Percentiles rank a stretch among this genome's conserved stretches.
Evolutionary conservation across 2,329 filamentous ascomycete species (phyloP).

Genomic region (Colletotrichum higginsianum): DNA sequence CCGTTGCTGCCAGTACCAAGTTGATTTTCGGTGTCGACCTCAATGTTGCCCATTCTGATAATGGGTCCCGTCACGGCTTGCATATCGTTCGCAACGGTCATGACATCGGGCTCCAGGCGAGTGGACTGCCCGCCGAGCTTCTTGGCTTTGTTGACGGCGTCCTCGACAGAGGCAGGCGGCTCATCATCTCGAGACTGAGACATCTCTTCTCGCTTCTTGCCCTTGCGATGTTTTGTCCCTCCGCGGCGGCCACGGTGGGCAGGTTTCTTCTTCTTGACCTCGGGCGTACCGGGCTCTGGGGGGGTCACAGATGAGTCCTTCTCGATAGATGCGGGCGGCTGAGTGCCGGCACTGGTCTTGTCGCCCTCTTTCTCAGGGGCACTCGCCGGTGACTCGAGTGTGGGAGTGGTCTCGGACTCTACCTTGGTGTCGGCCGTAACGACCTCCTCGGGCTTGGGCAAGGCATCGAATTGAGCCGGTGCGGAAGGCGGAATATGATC

Average conservation of each 20-base stretch:
- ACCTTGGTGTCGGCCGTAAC: constrained; percentile 5
- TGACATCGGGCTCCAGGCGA: constrained; percentile 73
- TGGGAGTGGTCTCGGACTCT: background rate
- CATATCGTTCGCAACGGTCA: constrained; percentile 70
- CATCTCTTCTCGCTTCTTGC: constrained; percentile 66
- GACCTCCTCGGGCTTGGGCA: constrained; percentile 15
- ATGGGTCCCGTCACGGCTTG: constrained; percentile 72
- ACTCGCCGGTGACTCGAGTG: background rate
- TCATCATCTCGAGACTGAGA: constrained; percentile 67
- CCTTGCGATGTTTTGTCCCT: constrained; percentile 76
- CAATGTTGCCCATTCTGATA: constrained; percentile 74
- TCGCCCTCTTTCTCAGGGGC: background rate
- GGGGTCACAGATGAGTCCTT: constrained; percentile 7
- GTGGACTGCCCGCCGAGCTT: constrained; percentile 65
- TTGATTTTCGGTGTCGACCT: constrained; percentile 75
- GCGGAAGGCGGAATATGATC: background rate
- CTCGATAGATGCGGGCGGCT: background rate
- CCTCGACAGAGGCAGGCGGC: constrained; percentile 68
- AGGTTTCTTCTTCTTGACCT: constrained; percentile 80
- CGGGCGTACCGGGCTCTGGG: constrained; percentile 48
- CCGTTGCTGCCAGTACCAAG: constrained; percentile 91
- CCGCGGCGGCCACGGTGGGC: constrained; percentile 80
- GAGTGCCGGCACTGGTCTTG: background rate
- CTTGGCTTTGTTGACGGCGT: constrained; percentile 72
- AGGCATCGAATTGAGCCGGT: background rate